These are phyloP conservation scores for Fusarium sp. DNA, from an alignment of 2,329 filamentous ascomycete genomes.

Conservation along the genomic window DNA sequence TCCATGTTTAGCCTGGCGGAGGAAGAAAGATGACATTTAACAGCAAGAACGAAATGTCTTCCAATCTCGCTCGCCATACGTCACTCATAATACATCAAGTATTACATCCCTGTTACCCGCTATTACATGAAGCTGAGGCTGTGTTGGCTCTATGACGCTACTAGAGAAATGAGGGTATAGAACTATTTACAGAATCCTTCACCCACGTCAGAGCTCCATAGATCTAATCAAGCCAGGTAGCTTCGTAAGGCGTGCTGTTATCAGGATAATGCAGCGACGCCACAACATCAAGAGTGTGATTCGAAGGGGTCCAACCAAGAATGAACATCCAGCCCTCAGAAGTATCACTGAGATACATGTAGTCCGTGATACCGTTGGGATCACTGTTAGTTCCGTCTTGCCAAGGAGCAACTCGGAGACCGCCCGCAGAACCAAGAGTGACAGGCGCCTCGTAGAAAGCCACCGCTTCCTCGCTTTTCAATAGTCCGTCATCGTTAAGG, in stretches of 20 bases:
- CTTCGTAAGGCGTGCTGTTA: not conserved
- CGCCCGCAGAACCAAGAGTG: slow-evolving; percentile 1
- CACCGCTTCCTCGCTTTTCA: not conserved
- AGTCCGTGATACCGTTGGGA: not conserved
- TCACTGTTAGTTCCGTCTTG: not conserved
- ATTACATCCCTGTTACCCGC: not conserved
- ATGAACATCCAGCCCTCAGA: slow-evolving; percentile 4
- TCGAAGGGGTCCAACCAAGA: not conserved
- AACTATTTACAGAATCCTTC: too few species aligned
- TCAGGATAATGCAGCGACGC: slow-evolving; percentile 1
- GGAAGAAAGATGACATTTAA: not conserved
- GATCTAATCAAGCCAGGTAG: not conserved
- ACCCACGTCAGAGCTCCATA: not conserved
- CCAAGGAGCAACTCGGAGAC: not conserved
- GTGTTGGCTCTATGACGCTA: not conserved
- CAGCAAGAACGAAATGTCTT: not conserved
- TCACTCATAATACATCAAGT: not conserved
- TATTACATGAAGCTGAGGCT: not conserved
- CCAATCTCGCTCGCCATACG: not conserved
- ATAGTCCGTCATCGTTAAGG: not conserved
- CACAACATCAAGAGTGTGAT: not conserved
- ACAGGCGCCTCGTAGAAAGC: slow-evolving; percentile 5
- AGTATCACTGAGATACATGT: slow-evolving; percentile 5
- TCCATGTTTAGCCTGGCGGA: not conserved
- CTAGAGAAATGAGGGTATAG: not conserved